Conservation (phyloP, 1,284 basidiomycete species). For the Pterula multifida region DNA sequence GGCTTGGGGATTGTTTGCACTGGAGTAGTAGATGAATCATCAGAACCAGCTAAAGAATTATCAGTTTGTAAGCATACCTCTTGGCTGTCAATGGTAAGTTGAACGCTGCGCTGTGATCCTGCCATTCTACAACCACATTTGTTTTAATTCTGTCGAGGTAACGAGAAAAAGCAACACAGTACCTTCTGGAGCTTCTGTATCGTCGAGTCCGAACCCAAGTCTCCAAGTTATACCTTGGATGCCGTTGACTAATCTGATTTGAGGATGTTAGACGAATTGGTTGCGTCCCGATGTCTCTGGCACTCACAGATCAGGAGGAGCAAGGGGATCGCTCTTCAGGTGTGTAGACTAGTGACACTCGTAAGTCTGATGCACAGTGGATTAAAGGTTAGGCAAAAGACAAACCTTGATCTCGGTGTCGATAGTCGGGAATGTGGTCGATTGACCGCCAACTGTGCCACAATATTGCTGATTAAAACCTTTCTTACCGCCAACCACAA, state of each 20-base stretch:
- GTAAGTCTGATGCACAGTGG: not conserved
- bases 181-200: constrained; percentile 43
- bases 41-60: constrained; percentile 19
- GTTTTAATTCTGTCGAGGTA: constrained; percentile 4
- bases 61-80: constrained; percentile 23
- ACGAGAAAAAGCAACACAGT: constrained; percentile 9
- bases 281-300: constrained; percentile 5
- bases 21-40: not conserved
- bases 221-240: constrained; percentile 51
- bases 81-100: constrained; percentile 36
- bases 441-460: constrained; percentile 50
- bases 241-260: constrained; percentile 32
- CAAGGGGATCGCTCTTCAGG: constrained; percentile 7
- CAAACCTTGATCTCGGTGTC: constrained; percentile 47
- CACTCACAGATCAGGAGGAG: constrained; percentile 2
- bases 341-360: constrained; percentile 5
- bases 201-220: constrained; percentile 43
- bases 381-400: not conserved
- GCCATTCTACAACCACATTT: constrained; percentile 34
- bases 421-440: constrained; percentile 40
- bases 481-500: constrained; percentile 41
- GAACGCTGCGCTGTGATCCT: constrained; percentile 39
- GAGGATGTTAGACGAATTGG: constrained; percentile 6
- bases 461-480: constrained; percentile 44
- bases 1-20: not conserved